Evolutionary conservation across 305 asterid species (phyloP).

Genomic region (Solanum hybrid): DNA sequence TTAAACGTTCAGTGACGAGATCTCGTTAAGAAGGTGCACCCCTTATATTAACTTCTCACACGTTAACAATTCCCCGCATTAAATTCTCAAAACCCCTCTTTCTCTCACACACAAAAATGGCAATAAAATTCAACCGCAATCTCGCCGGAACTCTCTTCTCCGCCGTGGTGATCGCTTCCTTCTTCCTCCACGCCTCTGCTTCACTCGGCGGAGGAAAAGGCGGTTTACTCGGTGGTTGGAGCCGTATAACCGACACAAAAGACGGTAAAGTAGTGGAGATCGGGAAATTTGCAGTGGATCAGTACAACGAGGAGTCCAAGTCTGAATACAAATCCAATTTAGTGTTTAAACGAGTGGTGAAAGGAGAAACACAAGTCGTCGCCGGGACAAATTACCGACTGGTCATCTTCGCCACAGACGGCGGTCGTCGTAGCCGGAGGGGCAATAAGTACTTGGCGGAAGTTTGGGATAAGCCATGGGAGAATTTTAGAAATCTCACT

Average conservation of each 20-base stretch:
- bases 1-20: too few relatives aligned
- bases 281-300: constrained; percentile 20
- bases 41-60: neutral
- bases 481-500: constrained; percentile 14
- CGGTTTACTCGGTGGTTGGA: constrained; percentile 5
- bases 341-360: constrained; percentile 18
- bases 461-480: constrained; percentile 12
- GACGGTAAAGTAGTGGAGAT: constrained; percentile 21
- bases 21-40: neutral
- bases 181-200: constrained; percentile 1
- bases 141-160: constrained; percentile 5
- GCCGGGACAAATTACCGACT: constrained; percentile 36
- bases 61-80: neutral
- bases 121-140: neutral
- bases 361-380: constrained; percentile 36
- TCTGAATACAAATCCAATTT: neutral
- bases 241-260: constrained; percentile 6
- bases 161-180: neutral
- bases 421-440: neutral
- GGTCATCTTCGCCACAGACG: constrained; percentile 23
- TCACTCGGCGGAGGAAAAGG: neutral
- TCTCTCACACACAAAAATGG: neutral
- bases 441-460: constrained; percentile 8
- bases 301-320: constrained; percentile 17
- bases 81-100: neutral